phyloP scores from a whole-genome alignment of 192 early-diverging fungal genomes.

The Entomortierella beljakovae region DNA sequence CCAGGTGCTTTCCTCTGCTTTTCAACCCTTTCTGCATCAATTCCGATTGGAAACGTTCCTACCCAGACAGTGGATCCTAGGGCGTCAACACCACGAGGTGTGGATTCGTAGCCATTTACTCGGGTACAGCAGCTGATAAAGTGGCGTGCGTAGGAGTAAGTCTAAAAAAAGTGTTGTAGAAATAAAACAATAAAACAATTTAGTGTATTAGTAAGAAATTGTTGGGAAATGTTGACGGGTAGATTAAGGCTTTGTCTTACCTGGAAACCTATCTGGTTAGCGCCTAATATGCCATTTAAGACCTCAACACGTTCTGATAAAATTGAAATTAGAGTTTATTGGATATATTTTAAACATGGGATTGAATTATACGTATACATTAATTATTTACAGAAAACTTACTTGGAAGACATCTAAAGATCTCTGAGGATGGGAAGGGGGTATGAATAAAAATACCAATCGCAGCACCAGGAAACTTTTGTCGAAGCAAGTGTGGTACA shows the following conservation, averaged over 20 bases:
- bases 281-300: conserved; percentile 87
- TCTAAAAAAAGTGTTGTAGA: conserved; percentile 66
- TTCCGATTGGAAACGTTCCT: conserved; percentile 97
- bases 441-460: conserved; percentile 98
- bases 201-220: neutral
- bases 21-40: conserved; percentile 84
- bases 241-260: conserved; percentile 28
- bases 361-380: neutral
- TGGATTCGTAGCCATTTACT: conserved; percentile 92
- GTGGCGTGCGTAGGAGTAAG: conserved; percentile 94
- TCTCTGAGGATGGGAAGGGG: conserved; percentile 96
- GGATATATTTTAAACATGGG: neutral
- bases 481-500: conserved; percentile 88
- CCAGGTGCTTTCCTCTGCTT: conserved; percentile 67
- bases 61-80: conserved; percentile 81
- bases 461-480: conserved; percentile 80
- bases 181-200: neutral
- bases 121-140: conserved; percentile 94
- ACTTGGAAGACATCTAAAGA: conserved; percentile 92
- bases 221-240: neutral
- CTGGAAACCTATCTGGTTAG: conserved; percentile 96
- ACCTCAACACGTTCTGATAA: conserved; percentile 79
- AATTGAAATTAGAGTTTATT: neutral
- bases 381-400: conserved; percentile 20
- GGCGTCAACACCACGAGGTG: conserved; percentile 92